Evolutionary conservation across 1,139 yeast genomes (phyloP).

Genomic region (Debaryomyces udenii): DNA sequence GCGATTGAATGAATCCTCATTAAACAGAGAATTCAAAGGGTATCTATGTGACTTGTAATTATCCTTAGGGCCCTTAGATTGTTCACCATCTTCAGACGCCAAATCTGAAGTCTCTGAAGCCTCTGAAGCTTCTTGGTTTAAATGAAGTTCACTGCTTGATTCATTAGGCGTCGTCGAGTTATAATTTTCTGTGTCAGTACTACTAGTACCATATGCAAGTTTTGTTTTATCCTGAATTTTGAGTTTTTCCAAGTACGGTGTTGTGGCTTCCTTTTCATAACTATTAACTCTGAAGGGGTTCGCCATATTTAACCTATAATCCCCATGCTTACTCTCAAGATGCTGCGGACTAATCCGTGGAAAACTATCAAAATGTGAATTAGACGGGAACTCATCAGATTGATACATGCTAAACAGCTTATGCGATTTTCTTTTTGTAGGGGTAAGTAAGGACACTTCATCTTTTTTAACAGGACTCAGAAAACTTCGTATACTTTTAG

Average conservation of each 20-base stretch:
- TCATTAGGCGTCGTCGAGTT: slow-evolving; percentile 1
- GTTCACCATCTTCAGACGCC: slow-evolving; percentile 6
- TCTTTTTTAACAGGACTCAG: slow-evolving; percentile 3
- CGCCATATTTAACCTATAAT: neutral
- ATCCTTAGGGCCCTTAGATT: neutral
- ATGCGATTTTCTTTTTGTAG: slow-evolving; percentile 6
- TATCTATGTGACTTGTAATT: neutral
- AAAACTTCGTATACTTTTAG: slow-evolving; percentile 10
- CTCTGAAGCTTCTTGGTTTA: neutral
- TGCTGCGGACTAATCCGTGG: neutral
- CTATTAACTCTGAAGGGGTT: neutral
- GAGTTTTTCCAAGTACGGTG: neutral
- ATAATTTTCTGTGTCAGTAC: neutral
- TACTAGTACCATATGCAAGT: neutral
- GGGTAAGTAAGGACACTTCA: slow-evolving; percentile 3
- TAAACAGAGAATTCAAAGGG: no score
- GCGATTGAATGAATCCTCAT: neutral
- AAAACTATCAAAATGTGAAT: slow-evolving; percentile 3
- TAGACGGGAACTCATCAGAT: neutral
- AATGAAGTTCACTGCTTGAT: neutral
- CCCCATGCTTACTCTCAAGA: no score
- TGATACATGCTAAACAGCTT: neutral
- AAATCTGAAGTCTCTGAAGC: slow-evolving; percentile 9
- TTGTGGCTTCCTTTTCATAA: neutral
- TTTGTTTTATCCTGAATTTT: neutral